phyloP scores from a whole-genome alignment of 352 stramenopile species.

The Pythium phragmitis region DNA sequence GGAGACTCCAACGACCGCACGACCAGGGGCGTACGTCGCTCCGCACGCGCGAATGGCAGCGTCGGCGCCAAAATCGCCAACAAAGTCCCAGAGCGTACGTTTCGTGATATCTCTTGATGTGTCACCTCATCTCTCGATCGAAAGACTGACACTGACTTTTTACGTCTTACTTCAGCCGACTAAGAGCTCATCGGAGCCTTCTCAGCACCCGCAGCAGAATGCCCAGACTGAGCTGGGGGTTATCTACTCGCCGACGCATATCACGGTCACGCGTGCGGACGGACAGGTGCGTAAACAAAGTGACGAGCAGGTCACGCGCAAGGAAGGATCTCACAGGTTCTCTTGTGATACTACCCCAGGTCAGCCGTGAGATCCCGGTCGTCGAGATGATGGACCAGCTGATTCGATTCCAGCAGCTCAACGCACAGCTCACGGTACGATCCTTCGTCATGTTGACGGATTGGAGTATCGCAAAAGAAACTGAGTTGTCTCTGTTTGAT shows the following conservation, averaged over 20 bases:
- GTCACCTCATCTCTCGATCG: not conserved
- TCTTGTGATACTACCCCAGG: slow-evolving; percentile 24
- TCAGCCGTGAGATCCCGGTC: slow-evolving; percentile 71
- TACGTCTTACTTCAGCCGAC: not conserved
- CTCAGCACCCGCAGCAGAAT: slow-evolving; percentile 9
- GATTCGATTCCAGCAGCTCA: slow-evolving; percentile 64
- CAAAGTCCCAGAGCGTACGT: slow-evolving; percentile 8
- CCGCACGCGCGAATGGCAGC: slow-evolving; percentile 8
- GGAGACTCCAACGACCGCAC: not conserved
- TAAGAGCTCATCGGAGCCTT: not conserved
- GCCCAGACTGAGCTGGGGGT: slow-evolving; percentile 34
- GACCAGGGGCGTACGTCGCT: slow-evolving; percentile 7
- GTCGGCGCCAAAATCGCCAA: slow-evolving; percentile 3
- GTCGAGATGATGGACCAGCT: slow-evolving; percentile 83
- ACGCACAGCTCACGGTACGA: slow-evolving; percentile 66
- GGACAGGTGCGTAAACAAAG: slow-evolving; percentile 33
- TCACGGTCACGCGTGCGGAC: slow-evolving; percentile 72
- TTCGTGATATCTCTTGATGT: not conserved
- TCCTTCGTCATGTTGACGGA: not conserved
- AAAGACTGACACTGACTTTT: not conserved
- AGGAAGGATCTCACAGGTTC: not conserved
- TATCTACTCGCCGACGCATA: slow-evolving; percentile 66
- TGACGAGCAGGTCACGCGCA: not conserved
- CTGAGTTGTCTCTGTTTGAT: not conserved
- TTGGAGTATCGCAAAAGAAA: not conserved